Evolutionary conservation across 2,329 filamentous ascomycete genomes (phyloP).

Genomic region (Alternaria gaisen): DNA sequence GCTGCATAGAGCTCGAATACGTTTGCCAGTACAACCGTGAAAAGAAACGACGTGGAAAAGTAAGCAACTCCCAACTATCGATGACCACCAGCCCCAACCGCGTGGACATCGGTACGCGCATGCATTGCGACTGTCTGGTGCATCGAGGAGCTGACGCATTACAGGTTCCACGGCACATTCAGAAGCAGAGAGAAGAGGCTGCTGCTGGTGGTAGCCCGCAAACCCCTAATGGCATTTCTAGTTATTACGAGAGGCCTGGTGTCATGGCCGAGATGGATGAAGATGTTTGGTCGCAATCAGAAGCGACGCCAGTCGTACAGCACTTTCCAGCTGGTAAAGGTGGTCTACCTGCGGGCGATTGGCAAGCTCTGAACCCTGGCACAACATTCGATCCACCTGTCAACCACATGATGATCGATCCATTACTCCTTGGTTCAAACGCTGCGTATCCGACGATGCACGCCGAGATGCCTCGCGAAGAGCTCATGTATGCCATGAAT

Average conservation of each 20-base stretch:
- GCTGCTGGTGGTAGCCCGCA: conserved; percentile 37
- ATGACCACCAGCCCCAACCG: background rate
- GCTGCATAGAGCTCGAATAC: conserved; percentile 82
- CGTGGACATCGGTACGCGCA: background rate
- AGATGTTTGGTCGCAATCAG: conserved; percentile 49
- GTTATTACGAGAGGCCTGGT: conserved; percentile 38
- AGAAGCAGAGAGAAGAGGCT: conserved; percentile 50
- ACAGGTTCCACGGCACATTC: conserved; percentile 50
- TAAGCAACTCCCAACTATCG: conserved; percentile 59
- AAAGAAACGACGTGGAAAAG: conserved; percentile 92
- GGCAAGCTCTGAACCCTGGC: conserved; percentile 42
- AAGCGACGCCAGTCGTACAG: conserved; percentile 46
- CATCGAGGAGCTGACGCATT: conserved; percentile 19
- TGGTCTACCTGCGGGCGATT: conserved; percentile 38
- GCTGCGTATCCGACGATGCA: conserved; percentile 43
- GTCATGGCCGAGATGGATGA: conserved; percentile 48
- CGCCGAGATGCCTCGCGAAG: conserved; percentile 43
- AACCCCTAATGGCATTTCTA: conserved; percentile 37
- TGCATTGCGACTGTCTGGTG: background rate
- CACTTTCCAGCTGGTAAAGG: conserved; percentile 42
- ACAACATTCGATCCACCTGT: conserved; percentile 41
- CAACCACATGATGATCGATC: conserved; percentile 51
- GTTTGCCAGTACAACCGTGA: conserved; percentile 91
- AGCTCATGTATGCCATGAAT: conserved; percentile 50
- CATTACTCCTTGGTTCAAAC: conserved; percentile 43